A percentile compares a stretch with the other conserved stretches of the same genome.
phyloP scores from a whole-genome alignment of 78 protist genomes.

The Chrysochromulina tobinii region DNA sequence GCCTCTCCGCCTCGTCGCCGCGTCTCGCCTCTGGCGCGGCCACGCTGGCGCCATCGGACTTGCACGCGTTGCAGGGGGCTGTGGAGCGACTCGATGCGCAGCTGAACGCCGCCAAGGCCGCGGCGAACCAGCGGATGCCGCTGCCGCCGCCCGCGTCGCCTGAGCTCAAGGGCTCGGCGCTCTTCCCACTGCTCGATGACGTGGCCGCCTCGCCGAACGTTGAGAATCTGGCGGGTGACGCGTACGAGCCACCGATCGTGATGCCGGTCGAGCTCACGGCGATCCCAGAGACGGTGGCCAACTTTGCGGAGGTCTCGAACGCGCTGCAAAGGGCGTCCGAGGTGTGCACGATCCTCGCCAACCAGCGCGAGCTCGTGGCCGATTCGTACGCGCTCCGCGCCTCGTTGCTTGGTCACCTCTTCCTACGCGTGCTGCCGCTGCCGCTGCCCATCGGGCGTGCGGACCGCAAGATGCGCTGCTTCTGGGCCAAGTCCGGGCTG shows the following conservation, averaged over 20 bases:
- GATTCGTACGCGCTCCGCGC: slow-evolving; percentile 27
- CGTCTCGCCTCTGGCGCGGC: background rate
- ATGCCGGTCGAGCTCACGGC: slow-evolving; percentile 24
- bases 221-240: background rate
- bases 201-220: background rate
- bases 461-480: background rate
- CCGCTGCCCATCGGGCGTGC: slow-evolving; percentile 12
- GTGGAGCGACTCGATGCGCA: background rate
- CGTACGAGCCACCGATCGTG: background rate
- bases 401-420: slow-evolving; percentile 21
- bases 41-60: background rate
- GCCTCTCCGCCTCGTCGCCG: slow-evolving; percentile 12
- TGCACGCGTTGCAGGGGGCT: background rate
- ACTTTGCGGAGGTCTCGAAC: slow-evolving; percentile 2
- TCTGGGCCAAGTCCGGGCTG: background rate
- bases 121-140: background rate
- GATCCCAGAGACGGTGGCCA: background rate
- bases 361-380: slow-evolving; percentile 15
- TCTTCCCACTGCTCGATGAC: slow-evolving; percentile 32
- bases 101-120: background rate
- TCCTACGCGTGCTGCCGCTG: slow-evolving; percentile 31
- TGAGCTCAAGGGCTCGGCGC: background rate
- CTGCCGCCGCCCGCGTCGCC: background rate
- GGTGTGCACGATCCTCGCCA: slow-evolving; percentile 38
- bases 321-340: slow-evolving; percentile 33